Conservation (phyloP, 192 early-diverging fungal genomes). For the Haplosporangium gracile region DNA sequence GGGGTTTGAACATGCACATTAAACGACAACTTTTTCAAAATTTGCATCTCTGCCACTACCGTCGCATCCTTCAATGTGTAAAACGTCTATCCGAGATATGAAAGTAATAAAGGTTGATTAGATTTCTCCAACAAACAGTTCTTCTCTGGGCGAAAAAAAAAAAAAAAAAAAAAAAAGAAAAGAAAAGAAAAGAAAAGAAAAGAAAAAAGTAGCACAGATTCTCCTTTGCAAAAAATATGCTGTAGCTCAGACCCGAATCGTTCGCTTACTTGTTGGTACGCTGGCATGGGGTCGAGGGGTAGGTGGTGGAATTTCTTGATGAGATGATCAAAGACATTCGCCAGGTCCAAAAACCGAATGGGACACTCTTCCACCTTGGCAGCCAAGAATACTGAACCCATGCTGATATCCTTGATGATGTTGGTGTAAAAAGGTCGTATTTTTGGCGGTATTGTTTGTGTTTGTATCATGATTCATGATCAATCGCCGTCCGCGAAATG, state of each 20-base stretch:
- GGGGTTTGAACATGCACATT: slow-evolving; percentile 97
- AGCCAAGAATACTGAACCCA: slow-evolving; percentile 82
- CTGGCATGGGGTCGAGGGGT: slow-evolving; percentile 66
- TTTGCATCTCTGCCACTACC: slow-evolving; percentile 87
- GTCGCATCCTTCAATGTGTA: slow-evolving; percentile 87
- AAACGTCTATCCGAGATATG: slow-evolving; percentile 59
- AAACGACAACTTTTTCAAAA: slow-evolving; percentile 91
- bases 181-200: neutral
- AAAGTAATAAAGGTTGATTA: neutral
- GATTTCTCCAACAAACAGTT: no score
- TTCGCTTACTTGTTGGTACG: slow-evolving; percentile 64
- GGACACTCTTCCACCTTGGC: slow-evolving; percentile 88
- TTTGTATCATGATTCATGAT: neutral
- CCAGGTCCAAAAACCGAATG: slow-evolving; percentile 82
- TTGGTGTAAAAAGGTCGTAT: neutral
- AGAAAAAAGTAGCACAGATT: slow-evolving; percentile 5
- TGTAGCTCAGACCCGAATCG: neutral
- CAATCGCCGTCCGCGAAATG: neutral
- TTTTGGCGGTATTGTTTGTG: neutral
- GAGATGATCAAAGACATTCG: slow-evolving; percentile 84
- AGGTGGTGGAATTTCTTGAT: slow-evolving; percentile 67
- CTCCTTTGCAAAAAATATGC: neutral
- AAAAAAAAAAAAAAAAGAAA: neutral
- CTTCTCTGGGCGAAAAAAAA: neutral
- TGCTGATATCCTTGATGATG: slow-evolving; percentile 69